Evolutionary conservation across 1,139 yeast species (phyloP).

Genomic region (Zygoascus meyerae): DNA sequence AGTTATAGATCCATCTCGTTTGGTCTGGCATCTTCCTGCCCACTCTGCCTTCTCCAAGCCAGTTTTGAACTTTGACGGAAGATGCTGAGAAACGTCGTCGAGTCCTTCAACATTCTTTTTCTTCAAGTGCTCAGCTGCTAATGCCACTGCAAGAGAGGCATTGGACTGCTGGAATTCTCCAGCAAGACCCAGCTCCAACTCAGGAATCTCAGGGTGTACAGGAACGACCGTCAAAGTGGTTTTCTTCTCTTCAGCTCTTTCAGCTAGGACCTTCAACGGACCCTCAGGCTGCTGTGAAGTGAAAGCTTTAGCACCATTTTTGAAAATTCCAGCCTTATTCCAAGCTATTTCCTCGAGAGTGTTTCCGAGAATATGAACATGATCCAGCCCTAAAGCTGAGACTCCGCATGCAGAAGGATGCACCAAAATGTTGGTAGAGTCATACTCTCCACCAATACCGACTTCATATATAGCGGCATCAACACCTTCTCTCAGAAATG

Average conservation of each 20-base stretch:
- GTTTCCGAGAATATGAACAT: conserved; percentile 79
- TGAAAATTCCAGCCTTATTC: conserved; percentile 95
- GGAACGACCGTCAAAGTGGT: conserved; percentile 51
- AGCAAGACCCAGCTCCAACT: conserved; percentile 63
- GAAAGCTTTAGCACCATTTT: conserved; percentile 58
- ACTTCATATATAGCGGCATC: conserved; percentile 94
- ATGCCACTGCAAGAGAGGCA: conserved; percentile 81
- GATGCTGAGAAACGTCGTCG: conserved; percentile 32
- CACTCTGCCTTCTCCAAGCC: conserved; percentile 73
- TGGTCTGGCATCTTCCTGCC: conserved; percentile 92
- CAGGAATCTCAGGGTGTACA: conserved; percentile 35
- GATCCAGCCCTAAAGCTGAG: conserved; percentile 86
- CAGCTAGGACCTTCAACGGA: conserved; percentile 39
- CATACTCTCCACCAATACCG: conserved; percentile 97
- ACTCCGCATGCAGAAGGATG: conserved; percentile 84
- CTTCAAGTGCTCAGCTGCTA: conserved; percentile 59
- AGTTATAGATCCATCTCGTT: conserved; percentile 46
- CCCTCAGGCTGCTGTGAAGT: conserved; percentile 59
- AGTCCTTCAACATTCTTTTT: conserved; percentile 38
- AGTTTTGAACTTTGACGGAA: conserved; percentile 51
- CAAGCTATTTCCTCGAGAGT: conserved; percentile 89
- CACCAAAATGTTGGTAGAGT: conserved; percentile 82
- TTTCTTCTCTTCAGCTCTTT: conserved; percentile 64
- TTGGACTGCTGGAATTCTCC: conserved; percentile 83
- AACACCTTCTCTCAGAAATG: conserved; percentile 79